phyloP scores from a whole-genome alignment of 805 yeast species.

The Schizosaccharomyces lindneri region DNA sequence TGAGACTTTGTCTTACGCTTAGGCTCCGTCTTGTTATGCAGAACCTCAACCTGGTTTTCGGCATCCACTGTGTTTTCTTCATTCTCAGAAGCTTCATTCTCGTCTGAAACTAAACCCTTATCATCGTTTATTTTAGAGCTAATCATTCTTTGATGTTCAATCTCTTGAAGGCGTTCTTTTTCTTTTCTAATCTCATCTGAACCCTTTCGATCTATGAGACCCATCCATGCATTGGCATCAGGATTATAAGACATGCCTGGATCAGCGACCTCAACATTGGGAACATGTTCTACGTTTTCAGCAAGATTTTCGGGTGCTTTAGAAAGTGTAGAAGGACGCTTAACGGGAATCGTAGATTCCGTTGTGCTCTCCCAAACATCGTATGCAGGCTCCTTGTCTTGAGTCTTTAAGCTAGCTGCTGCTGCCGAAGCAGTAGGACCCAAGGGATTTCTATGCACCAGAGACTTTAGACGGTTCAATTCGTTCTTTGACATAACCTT shows the following conservation, averaged over 20 bases:
- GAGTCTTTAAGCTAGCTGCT: constrained; percentile 2
- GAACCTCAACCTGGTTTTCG: constrained; percentile 7
- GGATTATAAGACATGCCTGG: constrained; percentile 92
- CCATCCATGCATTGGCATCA: constrained; percentile 57
- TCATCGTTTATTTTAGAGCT: constrained; percentile 33
- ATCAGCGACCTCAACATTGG: constrained; percentile 28
- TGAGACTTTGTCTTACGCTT: constrained; percentile 1
- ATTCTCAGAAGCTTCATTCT: constrained; percentile 15
- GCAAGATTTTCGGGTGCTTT: constrained; percentile 32
- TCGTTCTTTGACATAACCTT: constrained; percentile 45
- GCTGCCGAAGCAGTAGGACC: constrained; percentile 6
- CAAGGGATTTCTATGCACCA: constrained; percentile 23
- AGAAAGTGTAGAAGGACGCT: constrained; percentile 21
- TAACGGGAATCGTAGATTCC: constrained; percentile 10
- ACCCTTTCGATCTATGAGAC: constrained; percentile 40
- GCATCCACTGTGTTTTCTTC: constrained; percentile 32
- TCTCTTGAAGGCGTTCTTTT: constrained; percentile 27
- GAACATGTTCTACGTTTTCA: constrained; percentile 16
- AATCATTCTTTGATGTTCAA: constrained; percentile 40
- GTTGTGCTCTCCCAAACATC: constrained; percentile 14
- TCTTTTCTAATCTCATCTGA: constrained; percentile 28
- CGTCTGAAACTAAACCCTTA: constrained; percentile 16
- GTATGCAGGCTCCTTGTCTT: constrained; percentile 9
- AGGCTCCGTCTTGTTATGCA: neutral
- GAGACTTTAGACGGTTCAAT: constrained; percentile 23